Evolutionary conservation across 1,284 basidiomycete species (phyloP).

Genomic region (Leccinum subrobustum): DNA sequence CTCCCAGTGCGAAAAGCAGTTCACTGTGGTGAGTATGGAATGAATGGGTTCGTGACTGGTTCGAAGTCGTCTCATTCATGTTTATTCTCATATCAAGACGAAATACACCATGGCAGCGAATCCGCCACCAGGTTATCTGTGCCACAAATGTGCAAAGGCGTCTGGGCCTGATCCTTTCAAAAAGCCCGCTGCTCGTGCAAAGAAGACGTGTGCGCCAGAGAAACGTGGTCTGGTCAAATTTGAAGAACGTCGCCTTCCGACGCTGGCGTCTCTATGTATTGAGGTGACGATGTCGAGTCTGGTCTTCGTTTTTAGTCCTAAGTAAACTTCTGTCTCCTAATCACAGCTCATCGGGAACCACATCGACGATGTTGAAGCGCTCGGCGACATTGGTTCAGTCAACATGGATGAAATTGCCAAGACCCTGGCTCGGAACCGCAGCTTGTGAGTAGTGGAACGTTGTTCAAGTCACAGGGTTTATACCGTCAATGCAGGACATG

Average conservation of each 20-base stretch:
- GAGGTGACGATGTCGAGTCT: slow-evolving; percentile 44
- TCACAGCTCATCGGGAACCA: slow-evolving; percentile 77
- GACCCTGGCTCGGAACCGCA: slow-evolving; percentile 84
- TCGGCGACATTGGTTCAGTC: slow-evolving; percentile 82
- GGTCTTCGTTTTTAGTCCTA: not conserved
- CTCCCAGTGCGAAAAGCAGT: slow-evolving; percentile 78
- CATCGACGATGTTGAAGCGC: slow-evolving; percentile 88
- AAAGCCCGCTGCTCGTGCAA: slow-evolving; percentile 59
- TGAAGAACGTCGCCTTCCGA: slow-evolving; percentile 69
- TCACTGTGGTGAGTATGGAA: slow-evolving; percentile 72
- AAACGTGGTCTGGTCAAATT: slow-evolving; percentile 66
- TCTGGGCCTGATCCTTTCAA: slow-evolving; percentile 83
- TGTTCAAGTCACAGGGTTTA: slow-evolving; percentile 1
- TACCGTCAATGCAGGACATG: slow-evolving; percentile 48
- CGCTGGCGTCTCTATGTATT: slow-evolving; percentile 78
- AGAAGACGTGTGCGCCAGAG: slow-evolving; percentile 59
- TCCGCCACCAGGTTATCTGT: slow-evolving; percentile 73
- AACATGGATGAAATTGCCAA: slow-evolving; percentile 84
- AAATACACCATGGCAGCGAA: slow-evolving; percentile 77
- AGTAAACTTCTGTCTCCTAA: not conserved
- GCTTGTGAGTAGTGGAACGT: slow-evolving; percentile 57
- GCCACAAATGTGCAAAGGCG: slow-evolving; percentile 76
- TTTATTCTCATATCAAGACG: slow-evolving; percentile 52
- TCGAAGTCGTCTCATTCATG: slow-evolving; percentile 3
- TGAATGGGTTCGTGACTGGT: not conserved